Conservation (phyloP, 2,329 filamentous ascomycete species). For the Raffaelea arxii region DNA sequence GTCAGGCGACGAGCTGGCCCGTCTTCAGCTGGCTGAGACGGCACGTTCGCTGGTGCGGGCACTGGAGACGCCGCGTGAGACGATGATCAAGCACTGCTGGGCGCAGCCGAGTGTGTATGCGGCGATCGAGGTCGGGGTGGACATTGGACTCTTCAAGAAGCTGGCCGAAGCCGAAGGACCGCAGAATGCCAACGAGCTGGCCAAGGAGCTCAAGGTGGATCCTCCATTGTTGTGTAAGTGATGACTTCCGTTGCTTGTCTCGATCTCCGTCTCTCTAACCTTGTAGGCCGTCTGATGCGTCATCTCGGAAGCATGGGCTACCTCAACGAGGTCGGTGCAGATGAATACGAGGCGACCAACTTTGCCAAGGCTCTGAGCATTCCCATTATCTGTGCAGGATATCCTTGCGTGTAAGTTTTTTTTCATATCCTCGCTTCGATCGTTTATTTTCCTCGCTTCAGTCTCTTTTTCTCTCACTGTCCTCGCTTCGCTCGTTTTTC, state of each 20-base stretch:
- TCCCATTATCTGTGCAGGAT: constrained; percentile 23
- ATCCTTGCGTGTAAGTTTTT: constrained; percentile 14
- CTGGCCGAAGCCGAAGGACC: constrained; percentile 22
- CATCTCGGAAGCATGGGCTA: constrained; percentile 30
- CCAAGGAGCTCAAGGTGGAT: constrained; percentile 18
- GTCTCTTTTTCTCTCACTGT: not conserved
- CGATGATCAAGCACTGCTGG: constrained; percentile 36
- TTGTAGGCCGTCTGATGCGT: constrained; percentile 21
- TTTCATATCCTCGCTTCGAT: not conserved
- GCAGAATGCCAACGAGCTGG: constrained; percentile 23
- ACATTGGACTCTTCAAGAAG: constrained; percentile 25
- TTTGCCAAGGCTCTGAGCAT: constrained; percentile 25
- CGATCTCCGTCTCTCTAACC: not conserved
- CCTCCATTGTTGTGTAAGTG: constrained; percentile 17
- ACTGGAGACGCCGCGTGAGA: constrained; percentile 36
- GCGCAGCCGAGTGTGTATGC: constrained; percentile 22
- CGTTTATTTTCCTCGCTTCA: not conserved
- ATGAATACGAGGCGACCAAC: constrained; percentile 28
- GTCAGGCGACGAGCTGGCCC: constrained; percentile 5
- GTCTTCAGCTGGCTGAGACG: constrained; percentile 22
- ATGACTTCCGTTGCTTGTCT: not conserved
- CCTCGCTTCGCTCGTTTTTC: not conserved
- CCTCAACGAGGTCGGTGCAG: constrained; percentile 22
- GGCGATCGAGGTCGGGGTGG: constrained; percentile 17
- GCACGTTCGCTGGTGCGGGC: constrained; percentile 24